Evolutionary conservation across 495 filamentous ascomycete species (phyloP).

Genomic region (Rostrohypoxylon terebratum): DNA sequence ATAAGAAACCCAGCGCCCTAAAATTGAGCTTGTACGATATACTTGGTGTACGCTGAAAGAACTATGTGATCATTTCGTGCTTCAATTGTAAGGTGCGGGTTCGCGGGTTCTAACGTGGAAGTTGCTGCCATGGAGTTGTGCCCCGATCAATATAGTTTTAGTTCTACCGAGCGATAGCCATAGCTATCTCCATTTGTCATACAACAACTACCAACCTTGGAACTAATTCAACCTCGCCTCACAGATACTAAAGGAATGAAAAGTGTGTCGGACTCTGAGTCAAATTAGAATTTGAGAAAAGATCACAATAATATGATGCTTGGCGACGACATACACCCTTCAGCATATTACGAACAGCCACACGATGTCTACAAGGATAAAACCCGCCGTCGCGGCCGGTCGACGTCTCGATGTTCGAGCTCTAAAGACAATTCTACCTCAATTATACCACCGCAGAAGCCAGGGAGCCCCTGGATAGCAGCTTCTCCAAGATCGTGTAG

Average conservation of each 20-base stretch:
- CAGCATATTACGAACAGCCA: not conserved
- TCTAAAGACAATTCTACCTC: constrained; percentile 13
- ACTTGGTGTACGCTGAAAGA: not conserved
- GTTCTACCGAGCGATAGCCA: not conserved
- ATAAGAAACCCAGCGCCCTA: not conserved
- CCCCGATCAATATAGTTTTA: not conserved
- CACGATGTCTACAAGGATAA: constrained; percentile 10
- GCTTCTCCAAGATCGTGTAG: constrained; percentile 24
- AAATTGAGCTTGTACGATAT: not conserved
- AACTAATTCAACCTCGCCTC: not conserved
- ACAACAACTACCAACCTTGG: not conserved
- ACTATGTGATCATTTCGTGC: not conserved
- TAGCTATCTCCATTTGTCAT: not conserved
- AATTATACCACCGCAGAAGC: not conserved
- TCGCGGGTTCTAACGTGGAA: constrained; percentile 4
- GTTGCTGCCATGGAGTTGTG: not conserved
- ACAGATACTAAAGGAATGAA: not conserved
- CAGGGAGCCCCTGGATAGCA: constrained; percentile 1
- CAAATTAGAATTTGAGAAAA: not conserved
- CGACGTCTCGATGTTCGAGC: constrained; percentile 16
- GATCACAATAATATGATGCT: not conserved
- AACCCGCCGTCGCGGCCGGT: constrained; percentile 21
- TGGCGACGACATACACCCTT: constrained; percentile 1
- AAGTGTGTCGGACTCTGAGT: not conserved
- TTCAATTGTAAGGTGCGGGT: not conserved